These are phyloP conservation scores for Hypsizygus marmoreus DNA, from an alignment of 768 basidiomycete genomes.

Conservation along the genomic window DNA sequence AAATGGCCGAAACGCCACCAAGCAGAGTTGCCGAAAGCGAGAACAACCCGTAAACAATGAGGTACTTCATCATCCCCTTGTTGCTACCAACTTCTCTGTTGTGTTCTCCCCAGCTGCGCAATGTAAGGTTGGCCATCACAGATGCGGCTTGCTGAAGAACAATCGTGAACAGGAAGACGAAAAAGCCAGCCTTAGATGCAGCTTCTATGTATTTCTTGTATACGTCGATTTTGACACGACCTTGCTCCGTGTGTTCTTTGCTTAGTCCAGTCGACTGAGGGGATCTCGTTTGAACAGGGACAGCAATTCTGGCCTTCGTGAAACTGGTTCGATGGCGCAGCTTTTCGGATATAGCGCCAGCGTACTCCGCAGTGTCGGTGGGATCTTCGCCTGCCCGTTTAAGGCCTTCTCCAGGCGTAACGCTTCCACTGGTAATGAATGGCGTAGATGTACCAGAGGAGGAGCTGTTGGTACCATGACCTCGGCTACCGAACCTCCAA, in stretches of 20 bases:
- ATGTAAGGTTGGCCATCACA: conserved; percentile 61
- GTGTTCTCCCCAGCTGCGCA: conserved; percentile 84
- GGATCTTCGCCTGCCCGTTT: conserved; percentile 22
- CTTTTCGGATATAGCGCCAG: conserved; percentile 52
- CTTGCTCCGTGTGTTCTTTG: conserved; percentile 78
- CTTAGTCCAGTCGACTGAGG: conserved; percentile 47
- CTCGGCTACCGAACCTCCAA: conserved; percentile 18
- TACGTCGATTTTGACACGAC: conserved; percentile 75
- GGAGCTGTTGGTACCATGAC: conserved; percentile 45
- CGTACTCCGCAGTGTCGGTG: conserved; percentile 24
- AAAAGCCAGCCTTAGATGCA: conserved; percentile 73
- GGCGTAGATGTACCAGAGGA: conserved; percentile 58
- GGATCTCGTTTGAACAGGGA: conserved; percentile 38
- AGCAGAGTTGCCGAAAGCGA: conserved; percentile 59
- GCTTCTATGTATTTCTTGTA: conserved; percentile 80
- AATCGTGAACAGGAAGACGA: conserved; percentile 58
- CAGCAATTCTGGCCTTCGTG: conserved; percentile 52
- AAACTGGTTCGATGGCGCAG: conserved; percentile 58
- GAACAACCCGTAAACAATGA: conserved; percentile 68
- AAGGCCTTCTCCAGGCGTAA: conserved; percentile 32
- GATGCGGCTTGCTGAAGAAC: conserved; percentile 58
- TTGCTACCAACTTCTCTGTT: conserved; percentile 65
- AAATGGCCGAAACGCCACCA: conserved; percentile 55
- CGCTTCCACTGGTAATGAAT: conserved; percentile 36
- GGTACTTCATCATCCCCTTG: conserved; percentile 55